Conservation (phyloP, 257 asterid genomes). For the Primulina eburnea region DNA sequence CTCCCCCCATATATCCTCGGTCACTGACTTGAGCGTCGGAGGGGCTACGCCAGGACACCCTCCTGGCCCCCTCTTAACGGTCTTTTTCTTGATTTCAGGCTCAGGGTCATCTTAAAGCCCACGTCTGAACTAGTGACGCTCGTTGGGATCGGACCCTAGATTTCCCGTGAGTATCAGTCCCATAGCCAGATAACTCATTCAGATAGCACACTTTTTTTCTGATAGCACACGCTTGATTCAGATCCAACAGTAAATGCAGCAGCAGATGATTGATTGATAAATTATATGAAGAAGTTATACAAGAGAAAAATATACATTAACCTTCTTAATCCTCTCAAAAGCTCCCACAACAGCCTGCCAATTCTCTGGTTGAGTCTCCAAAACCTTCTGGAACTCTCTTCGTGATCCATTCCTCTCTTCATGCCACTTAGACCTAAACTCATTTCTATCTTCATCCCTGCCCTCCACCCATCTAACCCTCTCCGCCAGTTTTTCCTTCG, state of each 20-base stretch:
- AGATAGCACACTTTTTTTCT: background rate
- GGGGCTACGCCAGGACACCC: too few species aligned
- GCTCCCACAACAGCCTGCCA: slow-evolving; percentile 91
- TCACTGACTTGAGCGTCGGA: too few species aligned
- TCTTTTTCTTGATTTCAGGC: too few species aligned
- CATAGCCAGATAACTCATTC: too few species aligned
- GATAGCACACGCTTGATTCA: slow-evolving; percentile 8
- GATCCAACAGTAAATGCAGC: background rate
- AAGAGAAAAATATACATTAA: slow-evolving; percentile 20
- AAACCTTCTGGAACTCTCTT: slow-evolving; percentile 58
- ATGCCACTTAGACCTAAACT: slow-evolving; percentile 78
- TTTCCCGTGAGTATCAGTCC: too few species aligned
- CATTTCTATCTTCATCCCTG: slow-evolving; percentile 39
- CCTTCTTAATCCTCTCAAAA: slow-evolving; percentile 93
- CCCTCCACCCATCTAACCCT: slow-evolving; percentile 60
- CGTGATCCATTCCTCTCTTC: slow-evolving; percentile 83
- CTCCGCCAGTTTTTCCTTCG: slow-evolving; percentile 41
- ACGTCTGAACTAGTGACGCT: too few species aligned
- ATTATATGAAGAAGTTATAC: background rate
- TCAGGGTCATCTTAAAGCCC: too few species aligned
- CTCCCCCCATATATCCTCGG: too few species aligned
- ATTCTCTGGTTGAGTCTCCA: slow-evolving; percentile 81
- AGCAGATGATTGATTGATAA: background rate
- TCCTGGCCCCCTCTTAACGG: too few species aligned
- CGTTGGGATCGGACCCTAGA: too few species aligned